Evolutionary conservation across 202 grass and related monocot species (phyloP).

Genomic region (Musa balbisiana): DNA sequence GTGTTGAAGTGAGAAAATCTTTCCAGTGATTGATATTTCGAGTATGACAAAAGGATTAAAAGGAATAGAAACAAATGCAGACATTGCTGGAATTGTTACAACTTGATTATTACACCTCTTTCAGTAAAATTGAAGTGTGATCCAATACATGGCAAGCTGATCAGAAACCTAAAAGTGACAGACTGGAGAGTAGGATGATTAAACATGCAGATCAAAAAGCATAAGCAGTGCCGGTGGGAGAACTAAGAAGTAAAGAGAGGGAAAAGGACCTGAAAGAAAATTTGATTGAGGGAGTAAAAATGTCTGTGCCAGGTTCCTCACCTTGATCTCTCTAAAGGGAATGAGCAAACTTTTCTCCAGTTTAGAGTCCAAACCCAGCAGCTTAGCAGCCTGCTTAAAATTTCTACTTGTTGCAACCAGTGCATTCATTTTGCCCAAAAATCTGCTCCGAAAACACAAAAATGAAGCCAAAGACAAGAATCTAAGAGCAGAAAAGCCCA

Average conservation of each 20-base stretch:
- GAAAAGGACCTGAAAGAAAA: not conserved
- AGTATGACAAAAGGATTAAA: no score
- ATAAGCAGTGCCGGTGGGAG: not conserved
- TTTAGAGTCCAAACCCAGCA: slow-evolving; percentile 87
- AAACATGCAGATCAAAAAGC: not conserved
- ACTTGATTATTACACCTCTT: no score
- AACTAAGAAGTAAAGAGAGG: not conserved
- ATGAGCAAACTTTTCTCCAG: slow-evolving; percentile 92
- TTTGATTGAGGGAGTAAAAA: not conserved
- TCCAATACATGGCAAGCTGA: no score
- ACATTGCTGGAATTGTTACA: no score
- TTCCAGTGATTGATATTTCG: no score
- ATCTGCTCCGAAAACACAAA: slow-evolving; percentile 5
- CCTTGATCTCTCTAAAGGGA: slow-evolving; percentile 99
- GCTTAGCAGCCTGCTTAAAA: slow-evolving; percentile 93
- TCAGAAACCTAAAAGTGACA: no score
- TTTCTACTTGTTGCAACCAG: slow-evolving; percentile 88
- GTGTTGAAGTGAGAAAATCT: no score
- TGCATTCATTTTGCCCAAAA: slow-evolving; percentile 61
- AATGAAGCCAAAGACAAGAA: not conserved
- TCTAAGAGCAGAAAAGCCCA: not conserved
- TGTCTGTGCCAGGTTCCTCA: slow-evolving; percentile 17
- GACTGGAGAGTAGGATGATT: not conserved
- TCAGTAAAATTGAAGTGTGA: no score
- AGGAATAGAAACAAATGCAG: no score